A percentile compares a stretch with the other conserved stretches of the same genome.
Conservation (phyloP, 352 stramenopile species). For the Globisporangium lucens region DNA sequence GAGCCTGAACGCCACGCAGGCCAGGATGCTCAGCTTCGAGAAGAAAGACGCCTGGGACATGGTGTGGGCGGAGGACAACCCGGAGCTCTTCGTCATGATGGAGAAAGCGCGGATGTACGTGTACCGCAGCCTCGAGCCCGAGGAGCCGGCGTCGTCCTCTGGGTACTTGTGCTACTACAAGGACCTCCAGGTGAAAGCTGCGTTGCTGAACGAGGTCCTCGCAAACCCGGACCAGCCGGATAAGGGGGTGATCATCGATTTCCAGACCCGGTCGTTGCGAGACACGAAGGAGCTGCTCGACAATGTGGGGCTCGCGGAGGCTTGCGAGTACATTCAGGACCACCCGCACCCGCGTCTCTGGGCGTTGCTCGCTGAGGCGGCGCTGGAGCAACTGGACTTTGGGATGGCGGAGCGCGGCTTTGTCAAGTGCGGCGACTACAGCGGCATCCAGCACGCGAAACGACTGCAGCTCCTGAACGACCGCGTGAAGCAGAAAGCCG, state of each 20-base stretch:
- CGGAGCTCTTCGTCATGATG: slow-evolving; percentile 90
- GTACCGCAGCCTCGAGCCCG: slow-evolving; percentile 74
- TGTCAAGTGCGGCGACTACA: slow-evolving; percentile 90
- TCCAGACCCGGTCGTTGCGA: slow-evolving; percentile 85
- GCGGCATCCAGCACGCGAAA: slow-evolving; percentile 93
- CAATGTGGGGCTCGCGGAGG: slow-evolving; percentile 74
- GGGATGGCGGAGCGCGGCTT: slow-evolving; percentile 91
- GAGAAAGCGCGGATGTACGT: slow-evolving; percentile 93
- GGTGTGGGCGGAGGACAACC: slow-evolving; percentile 90
- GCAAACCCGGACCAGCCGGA: slow-evolving; percentile 74
- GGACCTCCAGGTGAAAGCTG: slow-evolving; percentile 84
- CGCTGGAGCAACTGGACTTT: slow-evolving; percentile 90
- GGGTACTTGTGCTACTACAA: slow-evolving; percentile 89
- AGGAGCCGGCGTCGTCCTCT: slow-evolving; percentile 88
- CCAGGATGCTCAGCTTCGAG: slow-evolving; percentile 76
- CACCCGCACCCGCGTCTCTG: slow-evolving; percentile 86
- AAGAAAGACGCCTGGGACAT: slow-evolving; percentile 92
- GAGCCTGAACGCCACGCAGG: slow-evolving; percentile 56
- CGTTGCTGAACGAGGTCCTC: slow-evolving; percentile 85
- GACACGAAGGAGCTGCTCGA: slow-evolving; percentile 87
- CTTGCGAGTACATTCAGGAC: slow-evolving; percentile 81
- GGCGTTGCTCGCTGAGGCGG: slow-evolving; percentile 83
- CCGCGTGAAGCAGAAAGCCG: slow-evolving; percentile 89
- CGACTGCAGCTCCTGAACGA: slow-evolving; percentile 85
- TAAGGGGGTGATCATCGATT: slow-evolving; percentile 81